Evolutionary conservation across 2,329 filamentous ascomycete species (phyloP).

Genomic region (Xylariaceae sp.): DNA sequence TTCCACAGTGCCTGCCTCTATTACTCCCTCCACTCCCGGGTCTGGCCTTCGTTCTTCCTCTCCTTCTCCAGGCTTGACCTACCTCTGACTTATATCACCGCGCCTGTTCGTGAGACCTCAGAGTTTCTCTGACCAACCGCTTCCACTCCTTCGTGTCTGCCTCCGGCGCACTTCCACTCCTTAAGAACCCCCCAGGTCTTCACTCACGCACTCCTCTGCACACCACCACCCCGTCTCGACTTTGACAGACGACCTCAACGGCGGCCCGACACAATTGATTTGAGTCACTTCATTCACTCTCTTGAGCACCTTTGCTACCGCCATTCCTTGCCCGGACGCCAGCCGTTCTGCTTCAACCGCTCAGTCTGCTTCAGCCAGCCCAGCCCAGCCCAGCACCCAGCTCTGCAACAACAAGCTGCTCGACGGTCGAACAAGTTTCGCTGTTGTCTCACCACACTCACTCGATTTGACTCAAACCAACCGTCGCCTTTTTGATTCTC

Average conservation of each 20-base stretch:
- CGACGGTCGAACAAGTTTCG: conserved; percentile 21
- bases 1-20: conserved; percentile 17
- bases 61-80: conserved; percentile 19
- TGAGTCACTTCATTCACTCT: conserved; percentile 24
- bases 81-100: conserved; percentile 21
- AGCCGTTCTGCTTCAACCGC: conserved; percentile 24
- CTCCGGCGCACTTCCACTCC: conserved; percentile 30
- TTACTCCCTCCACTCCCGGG: conserved; percentile 10
- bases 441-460: conserved; percentile 24
- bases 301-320: conserved; percentile 21
- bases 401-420: conserved; percentile 15
- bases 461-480: conserved; percentile 12
- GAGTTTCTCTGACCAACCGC: conserved; percentile 24
- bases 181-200: conserved; percentile 22
- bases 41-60: conserved; percentile 11
- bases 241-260: conserved; percentile 13
- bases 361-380: conserved; percentile 25
- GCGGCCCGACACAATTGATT: conserved; percentile 21
- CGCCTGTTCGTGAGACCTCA: conserved; percentile 27
- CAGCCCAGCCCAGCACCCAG: conserved; percentile 19
- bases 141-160: conserved; percentile 28
- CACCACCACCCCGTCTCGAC: conserved; percentile 6
- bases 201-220: conserved; percentile 7
- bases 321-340: conserved; percentile 30
- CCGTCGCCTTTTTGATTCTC: conserved; percentile 6